Base-by-base conservation (phyloP, 768 basidiomycete genomes). In the Tulasnella sp. region DNA sequence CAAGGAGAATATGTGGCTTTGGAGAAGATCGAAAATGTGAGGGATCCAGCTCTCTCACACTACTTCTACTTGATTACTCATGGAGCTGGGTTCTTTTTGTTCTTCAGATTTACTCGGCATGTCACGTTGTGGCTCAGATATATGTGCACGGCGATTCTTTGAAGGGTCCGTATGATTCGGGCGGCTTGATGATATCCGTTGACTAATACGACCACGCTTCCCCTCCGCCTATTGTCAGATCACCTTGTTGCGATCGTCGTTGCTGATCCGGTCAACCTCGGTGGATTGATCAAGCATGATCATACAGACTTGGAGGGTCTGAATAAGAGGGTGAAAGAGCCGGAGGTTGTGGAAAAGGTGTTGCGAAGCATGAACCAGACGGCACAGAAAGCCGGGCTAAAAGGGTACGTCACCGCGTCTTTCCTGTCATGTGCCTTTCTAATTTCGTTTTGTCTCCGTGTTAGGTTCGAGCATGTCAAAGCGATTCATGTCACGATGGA, bases 1-100 rank as follows among this genome's bases (percentile, higher is more conserved):
- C 95, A 99, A 73, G 95, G 95, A 62, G 96, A 99, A 74, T 99
- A 97, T 68, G 95, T 99, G 58, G 95, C 95, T 42, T 77, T 98
- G 50, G 95, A 99, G 73, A 96, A 93, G 74, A 78, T 96, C 51
- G 93, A 97, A 73, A 87, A 86, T 67, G 47, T 48, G n/a, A 43
- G 42, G 13, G n/a, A 34, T 17, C 19, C 7, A 23, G 21, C 29
- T 23, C 3, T n/a, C n/a, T n/a, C n/a, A 13, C 42, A 43, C 42
- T 13, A 13, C 42, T 43, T 13, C 19, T 19, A 13, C 19, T 19
- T 43, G 42, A 43, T 43, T 13, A 13, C 42, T 19, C 42, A 43
- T 13, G 19, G 13, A 13, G 13, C 13, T 43, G 13, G 42, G 42
- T 19, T 43, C 13, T 13, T 43, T 19, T 13, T 43, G 13, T 43